phyloP scores from a whole-genome alignment of 257 asterid genomes.

The Gentiana macrophylla region DNA sequence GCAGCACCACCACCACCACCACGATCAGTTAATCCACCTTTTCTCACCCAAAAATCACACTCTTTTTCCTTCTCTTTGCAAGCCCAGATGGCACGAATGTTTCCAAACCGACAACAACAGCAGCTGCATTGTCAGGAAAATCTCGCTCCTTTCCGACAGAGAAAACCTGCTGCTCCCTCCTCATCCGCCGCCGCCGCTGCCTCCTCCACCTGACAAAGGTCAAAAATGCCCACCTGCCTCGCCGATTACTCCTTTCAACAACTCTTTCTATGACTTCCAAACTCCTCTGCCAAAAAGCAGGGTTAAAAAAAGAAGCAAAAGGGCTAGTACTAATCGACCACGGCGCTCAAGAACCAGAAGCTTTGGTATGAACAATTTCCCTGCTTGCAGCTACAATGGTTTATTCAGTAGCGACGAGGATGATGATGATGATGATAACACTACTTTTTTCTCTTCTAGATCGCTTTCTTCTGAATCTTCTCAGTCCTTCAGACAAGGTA shows the following conservation, averaged over 20 bases:
- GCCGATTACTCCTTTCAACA: slow-evolving; percentile 27
- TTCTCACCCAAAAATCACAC: slow-evolving; percentile 18
- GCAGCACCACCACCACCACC: slow-evolving; percentile 9
- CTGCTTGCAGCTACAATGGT: slow-evolving; percentile 16
- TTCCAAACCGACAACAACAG: slow-evolving; percentile 6
- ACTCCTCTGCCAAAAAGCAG: slow-evolving; percentile 1
- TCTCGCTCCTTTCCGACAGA: not conserved
- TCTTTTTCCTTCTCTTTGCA: slow-evolving; percentile 17
- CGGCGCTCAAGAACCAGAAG: slow-evolving; percentile 8
- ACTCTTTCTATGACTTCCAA: slow-evolving; percentile 9
- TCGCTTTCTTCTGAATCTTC: slow-evolving; percentile 20
- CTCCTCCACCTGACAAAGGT: slow-evolving; percentile 13
- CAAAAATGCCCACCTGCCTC: slow-evolving; percentile 47
- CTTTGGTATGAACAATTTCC: slow-evolving; percentile 7
- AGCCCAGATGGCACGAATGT: slow-evolving; percentile 7
- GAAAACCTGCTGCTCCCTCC: slow-evolving; percentile 10
- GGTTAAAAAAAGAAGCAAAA: slow-evolving; percentile 10
- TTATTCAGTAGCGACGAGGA: slow-evolving; percentile 19
- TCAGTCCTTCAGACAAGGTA: slow-evolving; percentile 2
- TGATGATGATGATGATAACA: slow-evolving; percentile 9
- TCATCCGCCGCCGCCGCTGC: slow-evolving; percentile 1
- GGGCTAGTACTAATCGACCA: slow-evolving; percentile 4
- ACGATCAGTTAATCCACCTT: slow-evolving; percentile 21
- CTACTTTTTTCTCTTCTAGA: slow-evolving; percentile 14
- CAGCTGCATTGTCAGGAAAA: not conserved